Evolutionary conservation across 345 rosid genomes (phyloP).

Genomic region (Hypericum perforatum): DNA sequence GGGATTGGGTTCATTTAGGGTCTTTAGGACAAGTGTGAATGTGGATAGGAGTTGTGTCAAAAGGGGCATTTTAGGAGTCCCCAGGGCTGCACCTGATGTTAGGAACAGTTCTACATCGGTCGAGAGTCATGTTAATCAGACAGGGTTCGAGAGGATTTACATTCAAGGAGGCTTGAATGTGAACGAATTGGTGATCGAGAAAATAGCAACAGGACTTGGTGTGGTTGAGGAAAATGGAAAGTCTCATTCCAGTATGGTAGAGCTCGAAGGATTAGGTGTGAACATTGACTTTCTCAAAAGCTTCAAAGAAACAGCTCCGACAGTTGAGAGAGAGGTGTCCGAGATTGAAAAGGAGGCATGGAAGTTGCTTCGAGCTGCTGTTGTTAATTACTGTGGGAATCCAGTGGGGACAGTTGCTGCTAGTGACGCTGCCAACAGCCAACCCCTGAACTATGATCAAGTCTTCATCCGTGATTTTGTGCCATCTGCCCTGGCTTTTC

Average conservation of each 20-base stretch:
- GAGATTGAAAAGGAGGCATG: conserved; percentile 74
- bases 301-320: conserved; percentile 26
- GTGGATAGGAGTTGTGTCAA: conserved; percentile 21
- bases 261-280: conserved; percentile 24
- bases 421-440: conserved; percentile 57
- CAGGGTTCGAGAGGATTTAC: conserved; percentile 61
- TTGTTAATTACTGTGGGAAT: conserved; percentile 65
- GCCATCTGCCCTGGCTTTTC: conserved; percentile 86
- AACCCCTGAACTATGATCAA: conserved; percentile 80
- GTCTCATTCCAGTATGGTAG: conserved; percentile 14
- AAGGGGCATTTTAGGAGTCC: conserved; percentile 72
- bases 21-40: conserved; percentile 12
- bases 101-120: conserved; percentile 62
- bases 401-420: conserved; percentile 92
- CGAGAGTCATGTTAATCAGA: conserved; percentile 50
- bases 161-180: conserved; percentile 55
- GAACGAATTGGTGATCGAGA: conserved; percentile 52
- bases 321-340: conserved; percentile 40
- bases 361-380: conserved; percentile 63
- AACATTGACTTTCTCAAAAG: conserved; percentile 27
- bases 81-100: conserved; percentile 57
- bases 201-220: conserved; percentile 24
- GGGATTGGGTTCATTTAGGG: conserved; percentile 34
- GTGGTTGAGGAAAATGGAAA: conserved; percentile 29
- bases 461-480: conserved; percentile 92